Evolutionary conservation across 306 rosid genomes (phyloP), one percentile per base, ranked within the genome.

Genomic region (Inga leiocalycina): DNA sequence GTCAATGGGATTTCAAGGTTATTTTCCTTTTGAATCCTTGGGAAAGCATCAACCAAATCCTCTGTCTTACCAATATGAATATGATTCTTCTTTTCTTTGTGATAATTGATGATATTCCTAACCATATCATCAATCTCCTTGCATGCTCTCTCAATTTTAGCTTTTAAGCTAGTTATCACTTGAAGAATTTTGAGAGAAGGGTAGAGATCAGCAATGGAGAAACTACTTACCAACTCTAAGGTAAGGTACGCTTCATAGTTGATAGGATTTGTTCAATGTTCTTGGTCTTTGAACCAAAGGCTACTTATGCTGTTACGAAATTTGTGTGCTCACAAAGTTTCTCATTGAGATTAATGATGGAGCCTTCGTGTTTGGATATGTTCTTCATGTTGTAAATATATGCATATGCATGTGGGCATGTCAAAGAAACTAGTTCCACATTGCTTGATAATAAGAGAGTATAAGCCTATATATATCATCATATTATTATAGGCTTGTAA

Each of bases 261-360:
- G 39, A 27, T 64, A 64, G 2, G 16, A 64, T 64, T 13, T 30
- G 8, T 11, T 64, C 69, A 27, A 64, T 37, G 8, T 64, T 64
- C 69, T 64, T 27, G 39, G 39, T 24, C 69, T 27, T 64, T 27
- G 35, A 2, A 64, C 81, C 77, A 56, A 82, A 76, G 5, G 77
- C 59, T 30, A 43, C 71, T 5, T 6, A 39, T n/a, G 39, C 69
- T 0, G 39, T 13, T 5, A 30, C 7, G 17, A 27, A 64, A 30
- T 64, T 64, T 6, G 69, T 12, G 69, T 27, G 9, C 19, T 30
- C 37, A 15, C 4, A 64, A 27, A 12, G 69, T 13, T 27, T 64
- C 17, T 64, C 16, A 64, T 17, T 30, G 69, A 30, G 69, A 30
- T 27, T 64, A 3, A 64, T 30, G 1, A 13, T 13, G 16, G 69